Base-by-base conservation (phyloP, 2,329 filamentous ascomycete genomes). In the Aspergillus niger region DNA sequence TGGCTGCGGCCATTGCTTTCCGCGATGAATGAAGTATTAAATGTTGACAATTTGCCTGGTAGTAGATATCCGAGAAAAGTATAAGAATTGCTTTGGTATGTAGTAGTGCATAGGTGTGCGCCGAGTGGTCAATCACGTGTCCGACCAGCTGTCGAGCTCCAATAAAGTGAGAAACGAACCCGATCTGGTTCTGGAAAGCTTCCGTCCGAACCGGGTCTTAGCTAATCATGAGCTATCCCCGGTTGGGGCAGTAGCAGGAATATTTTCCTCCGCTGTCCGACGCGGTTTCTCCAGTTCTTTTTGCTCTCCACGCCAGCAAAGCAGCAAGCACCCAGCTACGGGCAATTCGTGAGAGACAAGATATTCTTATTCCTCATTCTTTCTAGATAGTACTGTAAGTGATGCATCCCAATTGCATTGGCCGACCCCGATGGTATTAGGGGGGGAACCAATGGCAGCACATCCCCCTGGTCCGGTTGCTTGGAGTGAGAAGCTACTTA, bases 221-320 rank as follows among this genome's bases (percentile, higher is more conserved):
- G 30, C 32, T 60, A 60, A 60, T 44, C 44, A 15, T 5, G 5
- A 32, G 58, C 58, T 55, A 55, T 30, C 11, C 53, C 48, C 22
- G n/a, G n/a, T 54, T 51, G 52, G 47, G 48, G 36, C 51, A 28
- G 20, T 55, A 52, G 52, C 39, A 44, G 53, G 53, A 55, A 55
- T 52, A 43, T 56, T 60, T 60, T 60, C 53, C 43, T 55, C 53
- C 26, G 39, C 53, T 28, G 53, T 55, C 53, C 53, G 39, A 32
- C 43, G 20, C 43, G 32, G 26, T 43, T 60, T 47, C 52, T 32
- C 54, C 53, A 50, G 43, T 38, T 59, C 49, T 52, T 39, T 55
- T 58, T 43, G 43, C 56, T 55, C 52, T 59, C 51, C 44, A 44
- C 60, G 51, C 60, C 58, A 52, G 53, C 53, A 28, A 24, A 30